Conservation (phyloP, 2,329 filamentous ascomycete genomes). For the Hymenoscyphus linearis region DNA sequence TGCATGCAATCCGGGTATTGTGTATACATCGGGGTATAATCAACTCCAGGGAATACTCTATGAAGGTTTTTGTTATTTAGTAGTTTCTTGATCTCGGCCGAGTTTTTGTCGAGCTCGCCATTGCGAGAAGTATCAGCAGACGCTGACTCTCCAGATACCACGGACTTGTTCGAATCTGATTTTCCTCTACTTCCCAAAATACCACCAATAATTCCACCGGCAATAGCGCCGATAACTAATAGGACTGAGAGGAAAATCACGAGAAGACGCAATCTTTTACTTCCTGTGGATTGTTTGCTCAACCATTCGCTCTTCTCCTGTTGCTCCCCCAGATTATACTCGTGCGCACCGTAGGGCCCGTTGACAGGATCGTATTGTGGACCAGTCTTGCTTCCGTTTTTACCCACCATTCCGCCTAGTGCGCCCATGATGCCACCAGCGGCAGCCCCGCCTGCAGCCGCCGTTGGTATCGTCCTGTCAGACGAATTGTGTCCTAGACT, state of each 20-base stretch:
- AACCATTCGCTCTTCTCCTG: constrained; percentile 64
- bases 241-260: constrained; percentile 60
- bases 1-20: constrained; percentile 81
- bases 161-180: constrained; percentile 2
- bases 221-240: constrained; percentile 64
- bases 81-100: constrained; percentile 71
- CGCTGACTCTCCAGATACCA: constrained; percentile 10
- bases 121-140: constrained; percentile 54
- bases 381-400: constrained; percentile 19
- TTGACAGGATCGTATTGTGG: constrained; percentile 27
- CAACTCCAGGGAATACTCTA: constrained; percentile 91
- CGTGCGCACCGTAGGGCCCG: constrained; percentile 15
- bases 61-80: constrained; percentile 78
- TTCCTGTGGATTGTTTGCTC: constrained; percentile 52
- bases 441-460: constrained; percentile 35
- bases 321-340: constrained; percentile 19
- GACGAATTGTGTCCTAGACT: constrained; percentile 25
- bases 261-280: constrained; percentile 64
- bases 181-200: constrained; percentile 51
- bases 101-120: constrained; percentile 69
- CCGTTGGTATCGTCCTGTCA: constrained; percentile 15
- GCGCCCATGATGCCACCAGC: constrained; percentile 35
- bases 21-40: constrained; percentile 87
- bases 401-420: constrained; percentile 27
- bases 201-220: constrained; percentile 69